Evolutionary conservation across 306 rosid genomes (phyloP), one percentile per base, ranked within the genome.

Genomic region (Cucurbita argyrosperma): DNA sequence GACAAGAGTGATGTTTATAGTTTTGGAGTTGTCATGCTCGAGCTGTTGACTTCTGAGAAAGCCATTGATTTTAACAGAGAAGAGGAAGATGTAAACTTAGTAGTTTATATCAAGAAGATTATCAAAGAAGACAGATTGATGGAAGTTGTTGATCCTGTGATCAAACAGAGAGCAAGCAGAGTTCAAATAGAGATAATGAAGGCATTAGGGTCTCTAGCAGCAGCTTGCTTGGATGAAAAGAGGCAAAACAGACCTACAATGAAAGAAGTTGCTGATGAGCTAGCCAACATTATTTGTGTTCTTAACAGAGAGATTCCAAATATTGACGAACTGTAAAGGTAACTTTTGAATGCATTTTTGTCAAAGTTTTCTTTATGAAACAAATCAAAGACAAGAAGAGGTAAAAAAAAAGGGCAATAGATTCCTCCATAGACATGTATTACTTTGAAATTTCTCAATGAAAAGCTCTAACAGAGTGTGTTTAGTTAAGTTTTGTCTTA

Each of bases 201-300:
- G 85, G 95, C 96, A 0, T 19, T 92, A 75, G 92, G 85, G 4
- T 84, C 86, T 85, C 71, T 90, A 72, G 97, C 96, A 5, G 73
- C 89, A 76, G 87, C 89, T 8, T 92, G 96, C 82, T 85, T 92
- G 85, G 96, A 92, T 78, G 97, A 92, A 58, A 79, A 82, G 21
- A 81, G 97, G 81, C 97, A 90, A 86, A 88, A 87, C 14, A 83
- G 92, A 12, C 98, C 96, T 78, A 86, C 92, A 1, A 92, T 88
- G 96, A 92, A 85, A 76, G 96, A 90, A 81, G 90, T 90, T 1
- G 40, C 79, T 0, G 95, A 87, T 78, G 96, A 90, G 90, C 87
- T 92, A 51, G 85, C 82, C 71, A 90, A 92, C 74, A 83, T 90
- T 63, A 88, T 88, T 66, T 83, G 85, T 62, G 77, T 88, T 82